Base-by-base conservation (phyloP, 176 grass and related monocot genomes). In the Neostapfia colusana region DNA sequence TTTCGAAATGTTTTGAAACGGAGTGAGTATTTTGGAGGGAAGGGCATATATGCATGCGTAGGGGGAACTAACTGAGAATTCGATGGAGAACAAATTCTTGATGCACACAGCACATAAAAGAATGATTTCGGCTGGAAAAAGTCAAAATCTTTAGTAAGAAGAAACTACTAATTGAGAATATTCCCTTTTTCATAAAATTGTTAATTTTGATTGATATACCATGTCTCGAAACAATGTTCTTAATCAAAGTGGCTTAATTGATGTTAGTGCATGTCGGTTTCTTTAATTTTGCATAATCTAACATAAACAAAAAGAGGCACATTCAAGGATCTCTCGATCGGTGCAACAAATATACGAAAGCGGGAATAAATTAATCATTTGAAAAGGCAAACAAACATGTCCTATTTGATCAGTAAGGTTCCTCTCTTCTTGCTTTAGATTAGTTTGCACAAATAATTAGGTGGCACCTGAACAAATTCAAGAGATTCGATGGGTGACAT, bases 391-490 rank as follows among this genome's bases (percentile, higher is more conserved):
- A 48, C 34, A 38, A 2, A 14, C 20, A 27, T 5, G 72, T 9
- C 41, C 12, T 20, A 26, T 86, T 53, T 76, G 43, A 66, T 38
- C 28, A 76, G 44, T 49, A 40, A 31, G 79, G 48, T 77, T 71
- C 66, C 39, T 78, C 67, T 78, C 40, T 61, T 78, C 9, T 82
- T 83, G 50, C 31, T 78, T 82, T 82, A 46, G 79, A 78, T 36
- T 78, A 87, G 69, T 87, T 67, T 61, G 66, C 67, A 58, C 39
- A 77, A 65, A 65, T 49, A 5, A 77, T 65, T 77, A 78, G 67
- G 66, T 73, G 74, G 67, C 67, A 72, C 58, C 65, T 70, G 16
- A 69, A 65, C 71, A 84, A 83, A 61, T 48, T 4, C 42, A 34
- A 65, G 72, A 45, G 39, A 46, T 44, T 31, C 31, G 31, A 20